A percentile compares a stretch with the other conserved stretches of the same genome.
Evolutionary conservation across 768 basidiomycete species (phyloP).

Genomic region (Mrakia gelida): DNA sequence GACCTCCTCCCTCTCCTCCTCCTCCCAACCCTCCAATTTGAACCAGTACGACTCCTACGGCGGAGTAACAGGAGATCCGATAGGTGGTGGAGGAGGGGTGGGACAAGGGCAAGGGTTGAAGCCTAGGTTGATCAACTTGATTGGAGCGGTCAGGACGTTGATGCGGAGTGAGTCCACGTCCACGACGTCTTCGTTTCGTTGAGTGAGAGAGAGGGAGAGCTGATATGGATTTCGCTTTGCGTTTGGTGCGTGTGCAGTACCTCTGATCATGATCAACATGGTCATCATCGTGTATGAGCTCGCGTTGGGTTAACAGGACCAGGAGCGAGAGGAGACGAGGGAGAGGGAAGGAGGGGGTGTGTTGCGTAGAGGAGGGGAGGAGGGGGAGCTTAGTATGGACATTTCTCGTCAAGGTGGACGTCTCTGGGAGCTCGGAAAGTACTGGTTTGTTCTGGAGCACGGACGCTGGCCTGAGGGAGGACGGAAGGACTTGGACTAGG

Average conservation of each 20-base stretch:
- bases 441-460: too few relatives aligned
- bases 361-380: neutral
- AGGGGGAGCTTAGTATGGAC: neutral
- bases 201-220: too few relatives aligned
- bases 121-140: constrained; percentile 80
- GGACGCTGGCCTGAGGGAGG: too few relatives aligned
- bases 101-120: constrained; percentile 62
- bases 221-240: too few relatives aligned
- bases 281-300: constrained; percentile 50
- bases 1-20: constrained; percentile 37
- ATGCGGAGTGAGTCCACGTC: constrained; percentile 80
- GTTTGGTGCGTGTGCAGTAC: too few relatives aligned
- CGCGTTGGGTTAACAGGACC: constrained; percentile 14
- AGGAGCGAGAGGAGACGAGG: neutral
- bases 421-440: too few relatives aligned
- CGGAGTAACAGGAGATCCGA: constrained; percentile 45
- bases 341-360: neutral
- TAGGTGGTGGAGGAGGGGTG: neutral
- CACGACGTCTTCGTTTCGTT: constrained; percentile 35
- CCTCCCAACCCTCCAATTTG: constrained; percentile 30
- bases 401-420: neutral
- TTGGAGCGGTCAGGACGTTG: constrained; percentile 88
- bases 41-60: constrained; percentile 35
- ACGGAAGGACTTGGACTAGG: too few relatives aligned
- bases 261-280: constrained; percentile 80